A percentile compares a stretch with the other conserved stretches of the same genome.
Evolutionary conservation across 2,329 filamentous ascomycete species (phyloP).

Genomic region (Neonectria coccinea): DNA sequence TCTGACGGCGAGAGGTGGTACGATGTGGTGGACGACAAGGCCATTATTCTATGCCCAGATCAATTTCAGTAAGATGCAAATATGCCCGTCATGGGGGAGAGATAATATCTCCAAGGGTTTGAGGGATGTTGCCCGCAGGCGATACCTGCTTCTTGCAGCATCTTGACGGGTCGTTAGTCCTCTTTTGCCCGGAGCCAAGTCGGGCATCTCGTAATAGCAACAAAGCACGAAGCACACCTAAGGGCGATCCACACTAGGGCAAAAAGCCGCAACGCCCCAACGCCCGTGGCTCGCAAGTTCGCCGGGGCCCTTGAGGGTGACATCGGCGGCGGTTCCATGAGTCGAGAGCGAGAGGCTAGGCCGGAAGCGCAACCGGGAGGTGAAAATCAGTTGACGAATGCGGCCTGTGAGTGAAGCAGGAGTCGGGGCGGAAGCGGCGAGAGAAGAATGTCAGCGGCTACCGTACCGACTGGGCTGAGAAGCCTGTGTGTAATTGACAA

Average conservation of each 20-base stretch:
- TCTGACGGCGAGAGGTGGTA: slow-evolving; percentile 4
- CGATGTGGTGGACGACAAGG: slow-evolving; percentile 9
- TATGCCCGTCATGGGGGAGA: slow-evolving; percentile 3
- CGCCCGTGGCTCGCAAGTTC: not conserved
- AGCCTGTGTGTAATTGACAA: not conserved
- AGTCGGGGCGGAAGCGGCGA: slow-evolving; percentile 6
- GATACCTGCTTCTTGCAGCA: not conserved
- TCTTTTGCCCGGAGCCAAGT: slow-evolving; percentile 8
- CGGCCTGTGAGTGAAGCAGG: not conserved
- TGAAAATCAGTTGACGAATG: slow-evolving; percentile 13
- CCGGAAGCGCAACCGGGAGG: slow-evolving; percentile 5
- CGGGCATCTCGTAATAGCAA: not conserved
- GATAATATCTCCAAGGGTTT: slow-evolving; percentile 9
- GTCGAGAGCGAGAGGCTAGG: not conserved
- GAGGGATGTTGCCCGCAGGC: not conserved
- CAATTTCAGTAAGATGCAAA: slow-evolving; percentile 1
- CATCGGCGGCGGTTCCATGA: slow-evolving; percentile 15
- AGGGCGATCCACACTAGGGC: slow-evolving; percentile 10
- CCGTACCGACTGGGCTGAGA: slow-evolving; percentile 12
- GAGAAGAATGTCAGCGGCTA: not conserved
- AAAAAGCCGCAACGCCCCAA: slow-evolving; percentile 7
- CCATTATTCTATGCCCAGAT: not conserved
- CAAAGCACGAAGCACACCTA: not conserved
- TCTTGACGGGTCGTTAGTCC: slow-evolving; percentile 1
- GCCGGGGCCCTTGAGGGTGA: not conserved